Base-by-base conservation (phyloP, 2,329 filamentous ascomycete genomes). In the Endothia cerciana region DNA sequence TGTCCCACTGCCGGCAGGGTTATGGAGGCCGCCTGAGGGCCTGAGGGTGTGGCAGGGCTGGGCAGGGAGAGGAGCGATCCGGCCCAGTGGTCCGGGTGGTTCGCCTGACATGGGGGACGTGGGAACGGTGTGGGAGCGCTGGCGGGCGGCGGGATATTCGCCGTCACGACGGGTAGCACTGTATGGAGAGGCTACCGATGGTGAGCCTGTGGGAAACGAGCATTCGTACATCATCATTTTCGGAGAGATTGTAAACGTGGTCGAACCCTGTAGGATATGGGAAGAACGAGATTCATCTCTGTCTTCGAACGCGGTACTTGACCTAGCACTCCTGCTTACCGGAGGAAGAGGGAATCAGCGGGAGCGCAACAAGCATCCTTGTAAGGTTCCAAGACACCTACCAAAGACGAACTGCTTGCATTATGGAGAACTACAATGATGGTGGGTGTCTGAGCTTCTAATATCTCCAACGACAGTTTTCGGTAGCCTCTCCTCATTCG, bases 1-100 rank as follows among this genome's bases (percentile, higher is more conserved):
- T 33, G 49, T 17, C 17, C 49, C 15, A 55, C 30, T 59, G 38
- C 22, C 22, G 40, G 25, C 36, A 19, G 57, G 22, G 40, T 45
- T 25, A 28, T 22, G 36, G 15, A 61, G 33, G 59, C 45, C 41
- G 33, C 4, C 28, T 17, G 60, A 7, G 8, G 11, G 13, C 15
- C 33, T 11, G 45, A 25, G 19, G n/a, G 43, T 22, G 45, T 49
- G 13, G 40, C 25, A 38, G 22, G 33, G 40, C 25, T 25, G 22
- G 33, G 40, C 40, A 41, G 33, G 47, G 30, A 15, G 11, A 53
- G 22, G n/a, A 17, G 60, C 19, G 60, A 53, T 25, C 60, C 30
- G 60, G 33, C 36, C 47, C 33, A 53, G 47, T 53, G 47, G 58
- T 15, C 30, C 43, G 43, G 58, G 58, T 49, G 28, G 41, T 2